A percentile compares a stretch with the other conserved stretches of the same genome.
phyloP scores from a whole-genome alignment of 306 rosid genomes.

The Ochetophila trinervis region DNA sequence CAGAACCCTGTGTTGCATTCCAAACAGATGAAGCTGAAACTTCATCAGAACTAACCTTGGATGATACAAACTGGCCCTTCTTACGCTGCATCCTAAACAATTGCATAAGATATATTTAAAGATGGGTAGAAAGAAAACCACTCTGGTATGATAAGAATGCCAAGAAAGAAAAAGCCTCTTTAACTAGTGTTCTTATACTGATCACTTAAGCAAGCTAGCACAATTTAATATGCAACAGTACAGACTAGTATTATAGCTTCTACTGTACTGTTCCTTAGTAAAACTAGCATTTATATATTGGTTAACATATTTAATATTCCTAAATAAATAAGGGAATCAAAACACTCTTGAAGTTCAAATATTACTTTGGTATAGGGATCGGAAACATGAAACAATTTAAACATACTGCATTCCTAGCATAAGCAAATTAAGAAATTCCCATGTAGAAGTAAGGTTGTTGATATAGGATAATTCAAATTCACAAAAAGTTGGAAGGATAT shows the following conservation, averaged over 20 bases:
- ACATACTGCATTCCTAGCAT: too few species aligned
- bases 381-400: too few species aligned
- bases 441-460: too few species aligned
- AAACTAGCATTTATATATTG: not conserved
- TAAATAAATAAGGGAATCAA: not conserved
- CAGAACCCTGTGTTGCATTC: slow-evolving; percentile 35
- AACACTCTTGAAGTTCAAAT: not conserved
- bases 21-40: slow-evolving; percentile 33
- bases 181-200: not conserved
- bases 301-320: not conserved
- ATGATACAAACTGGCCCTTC: slow-evolving; percentile 53
- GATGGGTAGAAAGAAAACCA: not conserved
- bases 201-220: not conserved
- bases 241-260: not conserved
- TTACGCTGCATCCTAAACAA: slow-evolving; percentile 57
- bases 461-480: too few species aligned
- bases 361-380: too few species aligned
- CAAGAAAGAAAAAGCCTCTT: not conserved
- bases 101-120: not conserved
- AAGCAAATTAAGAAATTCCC: too few species aligned
- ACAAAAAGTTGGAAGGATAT: too few species aligned
- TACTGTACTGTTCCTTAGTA: not conserved
- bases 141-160: not conserved
- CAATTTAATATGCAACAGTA: not conserved
- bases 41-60: slow-evolving; percentile 44